These are phyloP conservation scores for Rubia peregrina DNA, from an alignment of 305 asterid genomes.

Conservation along the genomic window DNA sequence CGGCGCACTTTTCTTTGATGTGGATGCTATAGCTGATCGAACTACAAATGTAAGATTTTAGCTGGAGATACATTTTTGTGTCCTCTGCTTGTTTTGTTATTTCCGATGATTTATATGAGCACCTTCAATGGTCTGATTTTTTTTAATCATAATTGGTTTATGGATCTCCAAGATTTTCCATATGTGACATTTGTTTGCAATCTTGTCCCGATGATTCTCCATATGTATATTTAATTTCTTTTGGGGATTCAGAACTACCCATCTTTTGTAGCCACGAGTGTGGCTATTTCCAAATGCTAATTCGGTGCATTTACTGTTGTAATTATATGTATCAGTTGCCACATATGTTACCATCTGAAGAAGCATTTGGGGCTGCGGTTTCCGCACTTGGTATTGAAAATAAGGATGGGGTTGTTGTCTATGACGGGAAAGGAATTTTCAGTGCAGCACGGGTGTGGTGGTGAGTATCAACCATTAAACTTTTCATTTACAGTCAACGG, in stretches of 20 bases:
- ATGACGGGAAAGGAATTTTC: conserved; percentile 96
- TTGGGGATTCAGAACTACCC: neutral
- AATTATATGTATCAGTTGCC: conserved; percentile 53
- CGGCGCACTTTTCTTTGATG: conserved; percentile 95
- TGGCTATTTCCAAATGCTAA: neutral
- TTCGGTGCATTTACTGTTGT: neutral
- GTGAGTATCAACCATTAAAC: conserved; percentile 30
- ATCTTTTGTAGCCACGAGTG: neutral
- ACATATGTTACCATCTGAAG: conserved; percentile 94
- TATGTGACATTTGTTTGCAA: neutral
- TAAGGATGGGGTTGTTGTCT: conserved; percentile 76
- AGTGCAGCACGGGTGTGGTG: conserved; percentile 99
- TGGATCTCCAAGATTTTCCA: neutral
- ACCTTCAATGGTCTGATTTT: neutral
- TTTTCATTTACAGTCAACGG: neutral
- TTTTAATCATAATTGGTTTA: neutral
- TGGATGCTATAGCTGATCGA: conserved; percentile 82
- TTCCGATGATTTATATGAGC: neutral
- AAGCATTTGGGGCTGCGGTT: conserved; percentile 95
- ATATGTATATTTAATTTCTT: neutral
- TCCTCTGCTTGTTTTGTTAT: neutral
- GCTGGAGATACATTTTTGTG: neutral
- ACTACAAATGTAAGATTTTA: conserved; percentile 56
- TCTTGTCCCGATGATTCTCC: neutral
- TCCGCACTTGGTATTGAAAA: conserved; percentile 96